Conservation (phyloP, 176 grass and related monocot species). For the Rhipidocladum racemiflorum region DNA sequence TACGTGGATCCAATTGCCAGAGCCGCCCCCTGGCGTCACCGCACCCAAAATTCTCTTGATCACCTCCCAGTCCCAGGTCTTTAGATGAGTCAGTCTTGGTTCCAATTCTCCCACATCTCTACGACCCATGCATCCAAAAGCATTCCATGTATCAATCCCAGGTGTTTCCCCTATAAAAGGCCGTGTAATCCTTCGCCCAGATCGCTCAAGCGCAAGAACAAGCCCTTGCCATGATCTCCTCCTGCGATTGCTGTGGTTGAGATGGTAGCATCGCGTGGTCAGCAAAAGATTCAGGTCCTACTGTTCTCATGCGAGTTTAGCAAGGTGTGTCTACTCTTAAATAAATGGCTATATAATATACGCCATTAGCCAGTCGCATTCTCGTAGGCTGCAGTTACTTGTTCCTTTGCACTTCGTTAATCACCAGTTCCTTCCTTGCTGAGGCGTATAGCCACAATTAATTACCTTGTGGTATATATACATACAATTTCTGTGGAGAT, state of each 20-base stretch:
- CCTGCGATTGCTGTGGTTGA: neutral
- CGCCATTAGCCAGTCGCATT: too few species aligned
- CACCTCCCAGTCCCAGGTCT: neutral
- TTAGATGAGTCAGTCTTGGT: neutral
- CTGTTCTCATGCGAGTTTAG: neutral
- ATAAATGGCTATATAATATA: too few species aligned
- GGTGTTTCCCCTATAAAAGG: conserved; percentile 27
- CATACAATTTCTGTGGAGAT: neutral
- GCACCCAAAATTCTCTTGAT: neutral
- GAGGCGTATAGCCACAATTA: neutral
- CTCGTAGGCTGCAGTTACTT: neutral
- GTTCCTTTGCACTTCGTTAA: neutral
- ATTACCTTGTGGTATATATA: neutral
- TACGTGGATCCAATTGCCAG: conserved; percentile 30
- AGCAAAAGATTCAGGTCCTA: neutral
- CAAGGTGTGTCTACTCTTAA: too few species aligned
- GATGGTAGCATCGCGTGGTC: neutral
- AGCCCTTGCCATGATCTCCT: neutral
- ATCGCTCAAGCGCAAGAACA: neutral
- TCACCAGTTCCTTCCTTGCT: neutral
- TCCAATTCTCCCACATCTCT: conserved; percentile 19
- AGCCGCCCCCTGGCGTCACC: neutral
- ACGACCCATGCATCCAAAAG: neutral
- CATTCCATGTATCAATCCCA: neutral
- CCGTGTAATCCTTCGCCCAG: neutral